Percentiles rank a stretch among this genome's conserved stretches.
These are phyloP conservation scores for Parasitella parasitica DNA, from an alignment of 371 early-diverging fungal genomes.

Conservation along the genomic window DNA sequence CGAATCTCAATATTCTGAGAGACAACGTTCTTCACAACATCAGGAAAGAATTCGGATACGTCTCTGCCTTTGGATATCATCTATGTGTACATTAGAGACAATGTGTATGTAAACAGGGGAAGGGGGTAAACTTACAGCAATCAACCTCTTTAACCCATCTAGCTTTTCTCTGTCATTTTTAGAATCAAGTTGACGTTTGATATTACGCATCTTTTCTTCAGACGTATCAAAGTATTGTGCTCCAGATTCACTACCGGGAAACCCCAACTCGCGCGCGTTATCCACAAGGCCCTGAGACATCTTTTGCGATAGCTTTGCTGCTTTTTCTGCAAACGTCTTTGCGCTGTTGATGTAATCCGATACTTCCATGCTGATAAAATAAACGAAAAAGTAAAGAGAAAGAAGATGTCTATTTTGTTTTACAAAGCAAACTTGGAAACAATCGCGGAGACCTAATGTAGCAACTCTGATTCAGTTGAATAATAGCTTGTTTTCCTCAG, in stretches of 20 bases:
- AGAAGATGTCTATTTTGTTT: background rate
- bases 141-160: slow-evolving; percentile 85
- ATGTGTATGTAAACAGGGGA: too few species aligned
- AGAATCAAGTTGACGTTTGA: slow-evolving; percentile 75
- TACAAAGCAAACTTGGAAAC: background rate
- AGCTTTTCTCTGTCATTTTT: slow-evolving; percentile 90
- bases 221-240: slow-evolving; percentile 86
- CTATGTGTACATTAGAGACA: too few species aligned
- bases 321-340: slow-evolving; percentile 76
- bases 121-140: slow-evolving; percentile 84
- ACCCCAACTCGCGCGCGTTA: slow-evolving; percentile 83
- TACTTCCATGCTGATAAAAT: slow-evolving; percentile 35
- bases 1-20: slow-evolving; percentile 88
- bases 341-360: slow-evolving; percentile 75
- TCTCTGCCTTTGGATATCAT: slow-evolving; percentile 92
- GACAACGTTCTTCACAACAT: slow-evolving; percentile 96
- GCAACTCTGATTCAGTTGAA: too few species aligned
- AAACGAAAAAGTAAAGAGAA: background rate
- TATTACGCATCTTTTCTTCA: slow-evolving; percentile 80
- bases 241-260: slow-evolving; percentile 59
- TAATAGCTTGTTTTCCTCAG: too few species aligned
- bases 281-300: slow-evolving; percentile 85
- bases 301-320: slow-evolving; percentile 82
- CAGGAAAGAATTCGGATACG: slow-evolving; percentile 90
- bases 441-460: background rate